Evolutionary conservation across 305 asterid genomes (phyloP), one percentile per base, ranked within the genome.

Genomic region (Fraxinus albicans): DNA sequence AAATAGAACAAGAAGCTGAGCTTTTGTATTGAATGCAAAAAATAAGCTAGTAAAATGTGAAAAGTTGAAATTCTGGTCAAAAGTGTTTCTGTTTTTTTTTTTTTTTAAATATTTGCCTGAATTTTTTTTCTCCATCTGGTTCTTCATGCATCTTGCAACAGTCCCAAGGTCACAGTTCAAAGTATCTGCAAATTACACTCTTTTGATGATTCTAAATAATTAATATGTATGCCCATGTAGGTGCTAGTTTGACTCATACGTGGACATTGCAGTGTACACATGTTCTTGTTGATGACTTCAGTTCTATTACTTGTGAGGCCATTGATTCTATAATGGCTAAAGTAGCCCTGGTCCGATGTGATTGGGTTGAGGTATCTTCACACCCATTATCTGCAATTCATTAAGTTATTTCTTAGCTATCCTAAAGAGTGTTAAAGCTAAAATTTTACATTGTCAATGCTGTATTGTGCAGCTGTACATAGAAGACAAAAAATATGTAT

Each of bases 191-290:
- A 73, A 73, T 34, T 33, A 73, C 47, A 33, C 77, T n/a, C 77
- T 33, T 55, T 58, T 8, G 60, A 79, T 38, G 69, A 67, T 79
- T 81, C 82, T 80, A 53, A 77, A 36, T 65, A 53, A 72, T 73
- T 77, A 70, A 77, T 89, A 73, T 84, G 33, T 53, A 82, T 84
- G 82, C 27, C 12, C 88, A 77, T 87, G 84, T 90, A 95, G 98
- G 99, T 76, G 98, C 91, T 74, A 77, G 80, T 82, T 84, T 88
- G 78, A 81, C 86, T 86, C 90, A 77, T 83, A 84, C 88, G 63
- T 94, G 98, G 99, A 91, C 89, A 83, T 82, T 82, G 47, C 80
- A 87, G 47, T 94, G 97, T 89, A 93, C 99, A 21, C 98, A 96
- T 83, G 90, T 94, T 88, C 91, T 92, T 79, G 87, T 93, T 87